Evolutionary conservation across 345 rosid species (phyloP), one percentile per base, ranked within the genome.

Genomic region (Rhizophora mangle): DNA sequence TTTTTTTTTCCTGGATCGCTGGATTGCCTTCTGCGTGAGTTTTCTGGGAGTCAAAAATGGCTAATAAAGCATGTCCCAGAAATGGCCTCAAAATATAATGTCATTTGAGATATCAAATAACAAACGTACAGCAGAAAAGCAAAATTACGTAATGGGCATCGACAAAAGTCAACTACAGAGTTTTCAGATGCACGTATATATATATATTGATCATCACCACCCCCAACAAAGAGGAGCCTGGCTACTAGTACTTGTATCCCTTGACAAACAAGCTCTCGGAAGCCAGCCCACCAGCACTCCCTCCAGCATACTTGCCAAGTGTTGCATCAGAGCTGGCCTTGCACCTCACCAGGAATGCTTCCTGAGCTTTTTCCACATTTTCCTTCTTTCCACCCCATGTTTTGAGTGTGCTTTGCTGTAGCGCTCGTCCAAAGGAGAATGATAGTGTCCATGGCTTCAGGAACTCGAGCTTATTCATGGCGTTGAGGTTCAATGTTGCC

Each of bases 341-440:
- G 89, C 97, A 91, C 78, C 98, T 81, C 16, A 21, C 74, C 67
- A 88, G 66, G 87, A 94, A 94, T 13, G 80, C 83, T 67, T 84
- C 82, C 63, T 91, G 97, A 56, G 97, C 98, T 51, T 88, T 88
- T 36, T 55, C 82, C 1, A 91, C 74, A 63, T 86, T 89, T 75
- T 89, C 96, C 63, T 86, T 86, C 89, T 91, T 89, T 34, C 98
- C 98, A 0, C 32, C 83, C 96, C 98, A 94, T 26, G 80, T 85
- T 86, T 88, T 94, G 76, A 94, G 97, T 2, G 98, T 94, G 87
- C 97, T 94, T 55, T 87, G 88, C 65, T 91, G 98, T 60, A 91
- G 82, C 1, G 98, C 98, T 76, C 98, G 86, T 29, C 97, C 96
- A 55, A 94, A 94, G 1, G 98, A 94, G 91, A 94, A 91, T 36